These are phyloP conservation scores for Mortierella hygrophila DNA, from an alignment of 192 early-diverging fungal species.

Conservation along the genomic window DNA sequence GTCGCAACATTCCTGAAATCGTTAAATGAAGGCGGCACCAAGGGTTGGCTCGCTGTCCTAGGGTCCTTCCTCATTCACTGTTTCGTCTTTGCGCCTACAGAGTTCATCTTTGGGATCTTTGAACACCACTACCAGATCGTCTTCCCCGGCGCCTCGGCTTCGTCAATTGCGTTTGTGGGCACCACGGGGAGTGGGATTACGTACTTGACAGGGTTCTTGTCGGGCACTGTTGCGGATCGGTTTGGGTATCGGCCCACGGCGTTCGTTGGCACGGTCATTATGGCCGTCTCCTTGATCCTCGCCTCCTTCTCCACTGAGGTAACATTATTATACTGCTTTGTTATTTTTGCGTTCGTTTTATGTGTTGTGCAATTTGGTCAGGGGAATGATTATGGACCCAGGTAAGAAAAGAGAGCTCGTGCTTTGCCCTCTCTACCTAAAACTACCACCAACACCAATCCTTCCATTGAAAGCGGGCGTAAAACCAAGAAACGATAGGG, in stretches of 20 bases:
- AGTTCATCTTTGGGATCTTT: slow-evolving; percentile 46
- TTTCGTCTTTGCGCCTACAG: slow-evolving; percentile 51
- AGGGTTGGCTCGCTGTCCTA: slow-evolving; percentile 40
- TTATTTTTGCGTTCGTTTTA: background rate
- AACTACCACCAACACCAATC: background rate
- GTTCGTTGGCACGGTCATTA: slow-evolving; percentile 59
- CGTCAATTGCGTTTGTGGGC: slow-evolving; percentile 43
- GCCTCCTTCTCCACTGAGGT: slow-evolving; percentile 60
- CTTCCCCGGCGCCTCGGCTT: slow-evolving; percentile 28
- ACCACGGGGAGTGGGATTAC: slow-evolving; percentile 44
- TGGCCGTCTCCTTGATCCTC: slow-evolving; percentile 53
- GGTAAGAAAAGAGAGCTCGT: background rate
- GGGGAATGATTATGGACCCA: background rate
- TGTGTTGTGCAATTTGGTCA: background rate
- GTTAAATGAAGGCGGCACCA: slow-evolving; percentile 17
- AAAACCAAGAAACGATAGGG: background rate
- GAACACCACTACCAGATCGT: slow-evolving; percentile 35
- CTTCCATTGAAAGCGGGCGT: background rate
- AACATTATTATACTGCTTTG: background rate
- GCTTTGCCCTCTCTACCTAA: background rate
- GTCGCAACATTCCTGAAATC: background rate
- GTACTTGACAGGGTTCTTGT: slow-evolving; percentile 47
- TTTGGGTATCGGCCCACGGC: slow-evolving; percentile 66
- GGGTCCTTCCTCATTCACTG: slow-evolving; percentile 40
- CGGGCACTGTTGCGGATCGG: slow-evolving; percentile 42